Evolutionary conservation across 1,284 basidiomycete genomes (phyloP), one percentile per base, ranked within the genome.

Genomic region (Tremellales sp.): DNA sequence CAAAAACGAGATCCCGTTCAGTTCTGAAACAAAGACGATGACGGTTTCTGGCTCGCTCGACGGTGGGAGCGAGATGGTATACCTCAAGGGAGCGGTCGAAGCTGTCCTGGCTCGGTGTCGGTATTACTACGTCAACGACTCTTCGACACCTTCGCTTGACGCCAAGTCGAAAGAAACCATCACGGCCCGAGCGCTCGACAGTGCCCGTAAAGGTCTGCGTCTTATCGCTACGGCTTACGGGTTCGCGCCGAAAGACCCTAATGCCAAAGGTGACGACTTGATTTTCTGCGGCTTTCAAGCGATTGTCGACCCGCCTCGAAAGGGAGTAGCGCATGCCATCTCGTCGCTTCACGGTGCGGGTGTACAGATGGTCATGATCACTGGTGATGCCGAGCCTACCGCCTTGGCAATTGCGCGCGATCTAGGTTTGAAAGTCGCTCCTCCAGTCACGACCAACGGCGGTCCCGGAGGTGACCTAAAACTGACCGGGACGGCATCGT

Each of bases 351-450:
- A 91, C 63, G 76, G 79, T 15, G 91, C 87, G 15, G 89, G 93
- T 6, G 87, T 98, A 31, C 90, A 94, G 64, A 85, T 97, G 12
- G 86, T 97, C 37, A 97, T 98, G 93, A 97, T 97, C 69, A 97
- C 94, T 0, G 94, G 94, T 13, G 94, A 97, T 65, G 85, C 91
- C 21, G 89, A 93, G 72, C 79, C 85, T 50, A 98, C 94, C 0
- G 94, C 94, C 2, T 65, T 90, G 10, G 84, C 89, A 17, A 96
- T 97, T 54, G 93, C 91, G 23, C 79, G 82, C 55, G 81, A 90
- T 60, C 80, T 98, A n/a, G 93, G 93, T n/a, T 76, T 97, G 45
- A 71, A 68, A 47, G 65, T 73, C 44, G 57, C 53, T 24, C 58
- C 58, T 3, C n/a, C n/a, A n/a, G n/a, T n/a, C n/a, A n/a, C n/a